Evolutionary conservation across 2,329 filamentous ascomycete genomes (phyloP).

Genomic region (Cryphonectria parasitica): DNA sequence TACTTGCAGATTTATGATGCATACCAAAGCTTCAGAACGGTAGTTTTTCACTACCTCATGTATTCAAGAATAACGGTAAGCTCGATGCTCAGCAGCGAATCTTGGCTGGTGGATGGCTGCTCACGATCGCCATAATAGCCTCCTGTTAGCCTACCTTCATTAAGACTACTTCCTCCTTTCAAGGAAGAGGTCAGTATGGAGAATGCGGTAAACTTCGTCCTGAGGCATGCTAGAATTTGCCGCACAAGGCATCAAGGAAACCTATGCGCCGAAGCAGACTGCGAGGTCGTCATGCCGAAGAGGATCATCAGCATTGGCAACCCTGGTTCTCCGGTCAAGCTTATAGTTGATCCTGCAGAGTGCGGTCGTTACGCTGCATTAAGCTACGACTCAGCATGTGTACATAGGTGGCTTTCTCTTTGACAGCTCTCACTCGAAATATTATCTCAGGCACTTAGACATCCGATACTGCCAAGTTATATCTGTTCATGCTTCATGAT

Average conservation of each 20-base stretch:
- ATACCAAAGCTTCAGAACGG: no score
- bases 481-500: not conserved
- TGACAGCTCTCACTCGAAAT: no score
- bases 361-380: slow-evolving; percentile 13
- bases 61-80: not conserved
- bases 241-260: not conserved
- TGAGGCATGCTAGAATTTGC: not conserved
- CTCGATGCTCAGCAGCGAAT: not conserved
- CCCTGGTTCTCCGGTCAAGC: not conserved
- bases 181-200: not conserved
- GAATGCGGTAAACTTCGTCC: not conserved
- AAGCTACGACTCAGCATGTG: not conserved
- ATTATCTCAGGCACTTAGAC: no score
- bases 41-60: not conserved
- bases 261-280: not conserved
- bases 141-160: not conserved
- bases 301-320: not conserved
- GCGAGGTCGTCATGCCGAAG: not conserved
- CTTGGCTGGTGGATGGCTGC: not conserved
- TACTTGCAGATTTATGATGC: accelerated
- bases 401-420: no score
- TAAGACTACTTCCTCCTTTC: not conserved
- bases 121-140: not conserved
- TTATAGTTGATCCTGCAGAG: not conserved
- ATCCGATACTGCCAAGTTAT: not conserved